These are phyloP conservation scores for Paramecium tetraurelia DNA, from an alignment of 73 alveolate species.

Conservation along the genomic window DNA sequence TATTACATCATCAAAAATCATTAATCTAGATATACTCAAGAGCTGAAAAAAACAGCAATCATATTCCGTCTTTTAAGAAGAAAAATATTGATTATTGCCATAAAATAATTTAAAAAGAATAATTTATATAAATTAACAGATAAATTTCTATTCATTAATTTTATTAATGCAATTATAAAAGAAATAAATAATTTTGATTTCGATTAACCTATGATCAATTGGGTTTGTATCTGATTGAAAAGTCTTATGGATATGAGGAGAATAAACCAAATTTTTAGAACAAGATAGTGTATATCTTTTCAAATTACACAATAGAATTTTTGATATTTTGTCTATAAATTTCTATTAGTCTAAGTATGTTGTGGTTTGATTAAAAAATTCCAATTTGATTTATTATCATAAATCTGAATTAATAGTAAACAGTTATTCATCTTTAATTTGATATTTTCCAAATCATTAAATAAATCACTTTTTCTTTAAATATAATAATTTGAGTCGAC, in stretches of 20 bases:
- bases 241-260: background rate
- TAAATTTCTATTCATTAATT: background rate
- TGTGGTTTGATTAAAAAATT: background rate
- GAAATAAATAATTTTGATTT: background rate
- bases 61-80: no score
- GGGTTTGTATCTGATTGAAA: background rate
- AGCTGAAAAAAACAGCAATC: background rate
- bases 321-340: background rate
- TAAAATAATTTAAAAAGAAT: background rate
- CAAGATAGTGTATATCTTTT: background rate
- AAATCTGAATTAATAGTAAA: background rate
- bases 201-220: background rate
- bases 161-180: no score
- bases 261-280: no score
- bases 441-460: background rate
- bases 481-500: background rate
- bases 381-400: background rate
- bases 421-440: background rate
- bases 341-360: background rate
- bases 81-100: background rate
- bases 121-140: background rate
- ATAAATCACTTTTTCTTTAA: background rate
- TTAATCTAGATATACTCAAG: background rate
- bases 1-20: background rate
- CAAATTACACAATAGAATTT: no score